Base-by-base conservation (phyloP, 768 basidiomycete genomes). In the Lactarius deliciosus region DNA sequence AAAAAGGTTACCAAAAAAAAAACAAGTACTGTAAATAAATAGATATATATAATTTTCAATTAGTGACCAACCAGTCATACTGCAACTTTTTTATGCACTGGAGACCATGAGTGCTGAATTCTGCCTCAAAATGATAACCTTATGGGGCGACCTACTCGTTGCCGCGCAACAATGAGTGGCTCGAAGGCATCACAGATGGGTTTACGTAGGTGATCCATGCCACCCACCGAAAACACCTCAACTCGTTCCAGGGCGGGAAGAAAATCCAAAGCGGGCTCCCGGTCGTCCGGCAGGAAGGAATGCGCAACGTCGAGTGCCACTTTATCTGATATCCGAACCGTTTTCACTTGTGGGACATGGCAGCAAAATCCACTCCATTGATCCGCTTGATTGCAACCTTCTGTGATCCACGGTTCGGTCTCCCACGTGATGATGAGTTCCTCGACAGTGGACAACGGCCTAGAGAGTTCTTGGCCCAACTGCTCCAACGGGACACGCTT, bases 221-320 rank as follows among this genome's bases (percentile, higher is more conserved):
- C 5, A 0, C 1, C n/a, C 18, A 4, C 1, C 1, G 36, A 7
- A 11, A 11, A 18, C n/a, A 61, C 34, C 54, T 61, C 55, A 13
- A 66, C 36, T 20, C 38, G 34, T 50, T 53, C 43, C 34, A 66
- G 45, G 18, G 13, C 18, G 2, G 64, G 64, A 0, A 65, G 25
- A 18, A 62, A 0, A 36, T 13, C 59, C 32, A 47, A 10, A 34
- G 11, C 3, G 5, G 53, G 7, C 11, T 4, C 32, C 13, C 16
- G 40, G 16, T 20, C 16, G 9, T 47, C 22, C 16, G 9, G 43
- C 9, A 5, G 8, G n/a, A 66, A 22, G 18, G 25, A n/a, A 50
- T 9, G 20, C 8, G 28, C 55, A n/a, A 66, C 11, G 0, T 34
- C 53, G 5, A 43, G 13, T 7, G 22, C 34, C 5, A 11, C 6